Percentiles rank a stretch among this genome's conserved stretches.
phyloP scores from a whole-genome alignment of 148 eudicot genomes.

The Oxyria digyna region DNA sequence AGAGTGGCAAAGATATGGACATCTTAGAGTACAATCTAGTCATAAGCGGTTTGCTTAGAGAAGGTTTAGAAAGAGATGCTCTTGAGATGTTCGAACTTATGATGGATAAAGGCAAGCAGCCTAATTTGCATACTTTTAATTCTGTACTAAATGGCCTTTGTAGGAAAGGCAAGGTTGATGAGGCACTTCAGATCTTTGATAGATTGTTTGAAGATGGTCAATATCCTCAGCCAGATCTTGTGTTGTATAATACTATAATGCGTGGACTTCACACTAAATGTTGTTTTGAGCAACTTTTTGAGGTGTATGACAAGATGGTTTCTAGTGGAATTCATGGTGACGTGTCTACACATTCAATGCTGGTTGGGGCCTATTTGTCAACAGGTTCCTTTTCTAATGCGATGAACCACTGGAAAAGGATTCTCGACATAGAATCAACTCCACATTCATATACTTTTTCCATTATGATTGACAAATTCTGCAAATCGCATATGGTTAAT shows the following conservation, averaged over 20 bases:
- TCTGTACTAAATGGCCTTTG: constrained; percentile 39
- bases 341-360: constrained; percentile 26
- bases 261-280: constrained; percentile 49
- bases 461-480: constrained; percentile 51
- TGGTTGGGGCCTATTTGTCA: constrained; percentile 46
- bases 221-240: constrained; percentile 31
- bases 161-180: constrained; percentile 39
- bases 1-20: constrained; percentile 41
- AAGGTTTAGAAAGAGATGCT: constrained; percentile 38
- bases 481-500: constrained; percentile 44
- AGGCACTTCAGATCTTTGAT: constrained; percentile 36
- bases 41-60: constrained; percentile 39
- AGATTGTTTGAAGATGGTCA: constrained; percentile 22
- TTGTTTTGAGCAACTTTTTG: constrained; percentile 34
- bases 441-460: constrained; percentile 39
- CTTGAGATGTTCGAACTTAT: constrained; percentile 34
- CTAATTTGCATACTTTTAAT: constrained; percentile 33
- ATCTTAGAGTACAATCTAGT: constrained; percentile 32
- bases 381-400: constrained; percentile 32
- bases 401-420: constrained; percentile 42
- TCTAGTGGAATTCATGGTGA: constrained; percentile 17
- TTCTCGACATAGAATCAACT: constrained; percentile 19
- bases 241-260: constrained; percentile 31
- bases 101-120: constrained; percentile 41
- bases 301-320: constrained; percentile 29